Evolutionary conservation across 306 rosid genomes (phyloP), one percentile per base, ranked within the genome.

Genomic region (Quercus glauca): DNA sequence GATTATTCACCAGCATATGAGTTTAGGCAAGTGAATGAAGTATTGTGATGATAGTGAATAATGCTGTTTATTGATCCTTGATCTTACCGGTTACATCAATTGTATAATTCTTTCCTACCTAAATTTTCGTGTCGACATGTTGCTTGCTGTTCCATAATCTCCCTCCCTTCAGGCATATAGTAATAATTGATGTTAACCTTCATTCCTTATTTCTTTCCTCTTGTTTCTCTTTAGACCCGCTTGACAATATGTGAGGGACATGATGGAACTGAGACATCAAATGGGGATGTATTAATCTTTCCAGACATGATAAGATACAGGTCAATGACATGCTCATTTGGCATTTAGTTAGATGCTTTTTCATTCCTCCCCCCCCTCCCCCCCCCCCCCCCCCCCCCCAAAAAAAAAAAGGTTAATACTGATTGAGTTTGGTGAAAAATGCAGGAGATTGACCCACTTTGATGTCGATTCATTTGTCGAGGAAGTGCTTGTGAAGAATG

Each of bases 291-390:
- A 74, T 85, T 94, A 79, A 92, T 94, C 67, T 92, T 94, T 67
- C 98, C 98, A 7, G 97, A 94, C 89, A 92, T 92, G 98, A 76
- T 94, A 81, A 83, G 98, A 92, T 94, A 94, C 90, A 91, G 97
- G 98, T 94, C 31, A 80, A 80, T 58, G 81, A 43, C 78, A 17
- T 52, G 33, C 63, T 79, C 55, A 74, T 60, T 60, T 28, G 56
- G 79, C 37, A 9, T 67, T 53, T 52, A 35, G 43, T 79, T 33
- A 43, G 43, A 79, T 20, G 17, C 8, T 55, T 53, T 57, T 28
- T 5, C 5, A 37, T 5, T 1, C 28, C 43, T 0, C 0, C 2
- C 10, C 55, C 18, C 49, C 41, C 55, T 31, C 53, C 7, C 37
- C 37, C 49, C 41, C 55, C 41, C 53, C 7, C 37, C 37, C 6